phyloP scores from a whole-genome alignment of 441 rosid species.

The Croton laevigatus region DNA sequence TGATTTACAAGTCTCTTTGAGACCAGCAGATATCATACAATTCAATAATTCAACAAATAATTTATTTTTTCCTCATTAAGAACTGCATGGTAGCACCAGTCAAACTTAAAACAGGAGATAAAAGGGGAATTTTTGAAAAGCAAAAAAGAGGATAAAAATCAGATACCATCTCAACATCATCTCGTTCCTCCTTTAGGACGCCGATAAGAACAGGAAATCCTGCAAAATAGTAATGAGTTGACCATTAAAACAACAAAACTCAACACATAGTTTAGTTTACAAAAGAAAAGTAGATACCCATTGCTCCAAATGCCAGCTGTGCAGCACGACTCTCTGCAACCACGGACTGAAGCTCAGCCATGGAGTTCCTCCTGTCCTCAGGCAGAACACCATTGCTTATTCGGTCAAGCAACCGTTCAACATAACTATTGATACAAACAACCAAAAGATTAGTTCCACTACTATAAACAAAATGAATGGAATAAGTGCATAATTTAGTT shows the following conservation, averaged over 20 bases:
- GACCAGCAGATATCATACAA: background rate
- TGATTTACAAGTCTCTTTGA: slow-evolving; percentile 5
- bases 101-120: slow-evolving; percentile 10
- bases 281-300: slow-evolving; percentile 46
- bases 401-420: slow-evolving; percentile 82
- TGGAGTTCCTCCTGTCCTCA: slow-evolving; percentile 85
- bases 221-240: slow-evolving; percentile 31
- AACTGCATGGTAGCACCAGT: background rate
- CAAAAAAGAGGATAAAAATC: slow-evolving; percentile 13
- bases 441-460: slow-evolving; percentile 6
- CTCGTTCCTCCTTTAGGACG: slow-evolving; percentile 84
- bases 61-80: background rate
- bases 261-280: background rate
- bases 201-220: slow-evolving; percentile 90
- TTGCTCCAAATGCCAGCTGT: slow-evolving; percentile 86
- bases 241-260: slow-evolving; percentile 12
- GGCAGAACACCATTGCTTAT: slow-evolving; percentile 81
- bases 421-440: slow-evolving; percentile 44
- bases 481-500: background rate
- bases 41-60: background rate
- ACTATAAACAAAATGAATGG: background rate
- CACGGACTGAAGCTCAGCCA: slow-evolving; percentile 81
- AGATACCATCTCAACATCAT: slow-evolving; percentile 86
- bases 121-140: background rate
- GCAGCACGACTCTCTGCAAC: slow-evolving; percentile 83